Evolutionary conservation across 2,329 filamentous ascomycete genomes (phyloP), one percentile per base, ranked within the genome.

Genomic region (Colletotrichum kahawae): DNA sequence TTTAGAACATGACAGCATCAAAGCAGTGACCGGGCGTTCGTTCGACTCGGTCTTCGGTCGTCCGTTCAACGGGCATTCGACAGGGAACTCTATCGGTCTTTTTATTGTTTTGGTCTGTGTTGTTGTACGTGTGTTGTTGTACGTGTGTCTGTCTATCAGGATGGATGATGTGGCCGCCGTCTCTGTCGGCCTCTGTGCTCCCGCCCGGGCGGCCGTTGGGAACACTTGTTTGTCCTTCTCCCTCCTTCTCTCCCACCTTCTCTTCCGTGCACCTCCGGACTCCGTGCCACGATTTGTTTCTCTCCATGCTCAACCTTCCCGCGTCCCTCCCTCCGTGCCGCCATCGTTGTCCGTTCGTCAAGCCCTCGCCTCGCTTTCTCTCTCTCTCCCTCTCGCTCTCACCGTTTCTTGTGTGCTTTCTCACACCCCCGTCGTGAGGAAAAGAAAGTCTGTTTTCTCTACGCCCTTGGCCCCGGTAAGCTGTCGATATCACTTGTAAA

Each of bases 11-110:
- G 54, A 68, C 33, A 69, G 68, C 72, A 56, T 67, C 68, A 67
- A 34, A 71, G 68, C 60, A 43, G 21, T n/a, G 67, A 48, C 34
- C 48, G 31, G 18, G 60, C 67, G 60, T 65, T 64, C 60, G 67
- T 43, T 43, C 31, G n/a, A 51, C 62, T 74, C 62, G 54, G 62
- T 56, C 56, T 57, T 71, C 72, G 72, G 72, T 74, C 72, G 72
- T 74, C 72, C 72, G 36, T 67, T 74, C 72, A 71, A 74, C 72
- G 72, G 72, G 72, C 72, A 74, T 74, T 21, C 18, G 8, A 14
- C 18, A 33, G 51, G 21, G 33, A 67, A 67, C 51, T 29, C n/a
- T 59, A 59, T 67, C 65, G 51, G 65, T 57, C 51, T 59, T 51
- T 16, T 54, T 18, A 43, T 34, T 67, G 18, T 33, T 24, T 56